Conservation (phyloP, 305 asterid genomes). For the Rubia peregrina region DNA sequence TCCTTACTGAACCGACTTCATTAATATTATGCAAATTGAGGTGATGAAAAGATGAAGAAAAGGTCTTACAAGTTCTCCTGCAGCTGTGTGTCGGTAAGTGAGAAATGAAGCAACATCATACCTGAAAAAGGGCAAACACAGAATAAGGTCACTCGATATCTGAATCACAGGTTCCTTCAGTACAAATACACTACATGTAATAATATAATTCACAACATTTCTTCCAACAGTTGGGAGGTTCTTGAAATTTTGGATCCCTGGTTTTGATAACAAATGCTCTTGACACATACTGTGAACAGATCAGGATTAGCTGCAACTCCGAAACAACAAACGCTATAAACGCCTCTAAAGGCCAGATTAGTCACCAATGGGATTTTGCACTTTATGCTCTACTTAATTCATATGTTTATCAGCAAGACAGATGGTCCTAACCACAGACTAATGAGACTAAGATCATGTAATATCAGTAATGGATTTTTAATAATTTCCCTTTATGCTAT, state of each 20-base stretch:
- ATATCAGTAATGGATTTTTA: background rate
- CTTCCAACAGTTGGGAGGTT: background rate
- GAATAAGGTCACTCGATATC: background rate
- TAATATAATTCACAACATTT: background rate
- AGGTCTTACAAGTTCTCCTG: slow-evolving; percentile 63
- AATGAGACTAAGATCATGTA: background rate
- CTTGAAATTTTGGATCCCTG: background rate
- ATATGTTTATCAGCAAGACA: background rate
- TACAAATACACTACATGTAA: background rate
- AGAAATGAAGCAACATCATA: slow-evolving; percentile 65
- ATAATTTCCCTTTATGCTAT: background rate
- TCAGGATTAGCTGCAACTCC: background rate
- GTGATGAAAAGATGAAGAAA: slow-evolving; percentile 4
- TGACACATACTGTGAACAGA: background rate
- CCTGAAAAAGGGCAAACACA: slow-evolving; percentile 32
- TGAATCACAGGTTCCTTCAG: background rate
- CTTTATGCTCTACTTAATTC: background rate
- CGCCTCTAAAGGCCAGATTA: background rate
- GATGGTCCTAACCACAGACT: background rate
- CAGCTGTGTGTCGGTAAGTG: slow-evolving; percentile 36
- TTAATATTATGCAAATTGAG: background rate
- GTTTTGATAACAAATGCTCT: background rate
- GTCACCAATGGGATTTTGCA: background rate
- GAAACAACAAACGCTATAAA: background rate
- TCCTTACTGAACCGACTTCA: background rate